A percentile compares a stretch with the other conserved stretches of the same genome.
These are phyloP conservation scores for Thermomyces lanuginosus DNA, from an alignment of 2,329 filamentous ascomycete genomes.

Conservation along the genomic window DNA sequence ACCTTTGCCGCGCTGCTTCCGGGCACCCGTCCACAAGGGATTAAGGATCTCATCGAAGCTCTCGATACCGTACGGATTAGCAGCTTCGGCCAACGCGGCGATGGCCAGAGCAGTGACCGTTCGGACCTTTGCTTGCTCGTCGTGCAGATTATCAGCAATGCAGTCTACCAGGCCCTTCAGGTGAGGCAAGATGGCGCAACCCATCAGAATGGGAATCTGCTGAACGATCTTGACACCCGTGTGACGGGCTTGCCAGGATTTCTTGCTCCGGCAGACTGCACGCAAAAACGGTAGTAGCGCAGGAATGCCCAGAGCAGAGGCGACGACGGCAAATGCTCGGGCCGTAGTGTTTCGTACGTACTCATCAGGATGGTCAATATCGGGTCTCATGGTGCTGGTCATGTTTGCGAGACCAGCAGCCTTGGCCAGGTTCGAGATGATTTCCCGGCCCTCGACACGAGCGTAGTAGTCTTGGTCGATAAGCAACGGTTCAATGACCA, in stretches of 20 bases:
- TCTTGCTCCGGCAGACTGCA: slow-evolving; percentile 93
- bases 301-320: slow-evolving; percentile 87
- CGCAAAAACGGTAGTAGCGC: slow-evolving; percentile 86
- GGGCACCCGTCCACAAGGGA: slow-evolving; percentile 87
- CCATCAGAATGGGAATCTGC: slow-evolving; percentile 97
- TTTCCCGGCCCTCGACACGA: slow-evolving; percentile 91
- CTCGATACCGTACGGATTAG: slow-evolving; percentile 96
- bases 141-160: slow-evolving; percentile 87
- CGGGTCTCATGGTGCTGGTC: slow-evolving; percentile 98
- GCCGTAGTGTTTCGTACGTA: slow-evolving; percentile 97
- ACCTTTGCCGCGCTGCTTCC: slow-evolving; percentile 92
- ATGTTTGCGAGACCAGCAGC: slow-evolving; percentile 93
- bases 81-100: slow-evolving; percentile 84
- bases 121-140: slow-evolving; percentile 93
- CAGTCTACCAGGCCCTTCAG: slow-evolving; percentile 92
- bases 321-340: slow-evolving; percentile 90
- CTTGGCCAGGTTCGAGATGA: slow-evolving; percentile 95
- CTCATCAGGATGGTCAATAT: slow-evolving; percentile 96
- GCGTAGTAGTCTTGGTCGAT: slow-evolving; percentile 99
- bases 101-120: slow-evolving; percentile 93
- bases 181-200: slow-evolving; percentile 87
- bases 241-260: slow-evolving; percentile 95
- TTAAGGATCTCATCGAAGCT: slow-evolving; percentile 97
- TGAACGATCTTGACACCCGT: slow-evolving; percentile 99
- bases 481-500: slow-evolving; percentile 95